phyloP scores from a whole-genome alignment of 768 basidiomycete species.

The Hortiboletus flavorubellus region DNA sequence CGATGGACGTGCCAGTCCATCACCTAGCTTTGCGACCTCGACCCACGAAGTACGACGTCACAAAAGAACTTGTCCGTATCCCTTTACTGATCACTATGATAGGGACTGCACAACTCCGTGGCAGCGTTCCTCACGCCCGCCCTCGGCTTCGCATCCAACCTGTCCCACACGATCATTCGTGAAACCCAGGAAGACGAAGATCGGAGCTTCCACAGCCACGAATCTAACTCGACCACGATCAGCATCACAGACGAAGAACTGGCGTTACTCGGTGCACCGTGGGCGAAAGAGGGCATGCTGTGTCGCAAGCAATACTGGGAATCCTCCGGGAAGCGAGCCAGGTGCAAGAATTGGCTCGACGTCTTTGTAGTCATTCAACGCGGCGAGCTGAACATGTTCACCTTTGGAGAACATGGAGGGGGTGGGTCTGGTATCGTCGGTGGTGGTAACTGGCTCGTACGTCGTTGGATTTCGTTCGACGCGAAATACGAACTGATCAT shows the following conservation, averaged over 20 bases:
- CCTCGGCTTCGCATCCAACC: slow-evolving; percentile 94
- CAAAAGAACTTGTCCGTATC: background rate
- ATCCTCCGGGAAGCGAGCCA: slow-evolving; percentile 74
- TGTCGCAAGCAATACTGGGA: slow-evolving; percentile 96
- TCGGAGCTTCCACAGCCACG: slow-evolving; percentile 62
- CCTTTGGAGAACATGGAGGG: slow-evolving; percentile 76
- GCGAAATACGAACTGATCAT: slow-evolving; percentile 9
- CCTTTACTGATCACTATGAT: slow-evolving; percentile 12
- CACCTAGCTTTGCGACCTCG: slow-evolving; percentile 87
- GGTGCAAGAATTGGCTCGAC: slow-evolving; percentile 88
- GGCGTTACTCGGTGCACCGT: slow-evolving; percentile 91
- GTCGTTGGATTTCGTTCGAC: slow-evolving; percentile 33
- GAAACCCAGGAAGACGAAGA: slow-evolving; percentile 89
- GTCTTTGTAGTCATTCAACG: slow-evolving; percentile 95
- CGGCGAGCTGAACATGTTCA: slow-evolving; percentile 94
- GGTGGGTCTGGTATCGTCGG: slow-evolving; percentile 70
- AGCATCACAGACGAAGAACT: slow-evolving; percentile 95
- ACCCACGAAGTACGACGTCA: slow-evolving; percentile 63
- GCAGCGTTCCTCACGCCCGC: slow-evolving; percentile 76
- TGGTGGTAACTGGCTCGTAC: slow-evolving; percentile 96
- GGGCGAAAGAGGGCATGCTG: slow-evolving; percentile 98
- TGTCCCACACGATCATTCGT: slow-evolving; percentile 94
- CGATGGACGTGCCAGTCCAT: slow-evolving; percentile 90
- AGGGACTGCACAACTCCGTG: slow-evolving; percentile 62
- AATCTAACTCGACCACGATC: slow-evolving; percentile 65